Evolutionary conservation across 306 rosid genomes (phyloP), one percentile per base, ranked within the genome.

Genomic region (Inga laurina): DNA sequence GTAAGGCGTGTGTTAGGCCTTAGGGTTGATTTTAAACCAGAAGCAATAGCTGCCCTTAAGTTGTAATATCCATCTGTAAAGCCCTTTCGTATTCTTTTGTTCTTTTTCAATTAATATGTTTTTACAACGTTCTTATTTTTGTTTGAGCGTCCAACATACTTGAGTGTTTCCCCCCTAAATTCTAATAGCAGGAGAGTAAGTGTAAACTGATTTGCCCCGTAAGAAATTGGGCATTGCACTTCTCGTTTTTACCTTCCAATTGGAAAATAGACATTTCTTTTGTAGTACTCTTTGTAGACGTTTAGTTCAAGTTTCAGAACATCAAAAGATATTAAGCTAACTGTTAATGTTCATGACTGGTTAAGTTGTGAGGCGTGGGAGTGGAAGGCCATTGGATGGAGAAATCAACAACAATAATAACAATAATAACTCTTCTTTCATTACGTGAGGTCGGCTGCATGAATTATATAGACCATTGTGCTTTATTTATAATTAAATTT

Each of bases 1-100:
- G 99, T 96, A 82, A 89, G 99, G 89, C 94, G 96, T 59, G 93
- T 96, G n/a, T 85, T 96, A 85, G 94, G 93, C 86, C 88, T 93
- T 49, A 89, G 98, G 79, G 92, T 95, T 82, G 98, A 95, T 88
- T 95, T 95, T 86, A 95, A 93, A 92, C 93, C 95, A 44, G 97
- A 95, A 89, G 97, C 97, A 37, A 93, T 93, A 83, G 87, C 95
- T 39, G 94, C 97, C 61, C 88, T 95, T 12, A 93, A 93, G 88
- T 88, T 95, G 93, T 95, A 89, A 81, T 86, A 72, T 72, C 57
- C 59, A 6, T 82, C 61, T 56, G 32, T 48, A 44, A 67, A 15
- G 67, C 59, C 82, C 78, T 82, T 49, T 80, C 51, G 72, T 80
- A 84, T 85, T 91, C 83, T 84, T 85, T 84, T 69, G 78, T 78